Evolutionary conservation across 2,329 filamentous ascomycete species (phyloP).

Genomic region (Fonsecaea multimorphosa): DNA sequence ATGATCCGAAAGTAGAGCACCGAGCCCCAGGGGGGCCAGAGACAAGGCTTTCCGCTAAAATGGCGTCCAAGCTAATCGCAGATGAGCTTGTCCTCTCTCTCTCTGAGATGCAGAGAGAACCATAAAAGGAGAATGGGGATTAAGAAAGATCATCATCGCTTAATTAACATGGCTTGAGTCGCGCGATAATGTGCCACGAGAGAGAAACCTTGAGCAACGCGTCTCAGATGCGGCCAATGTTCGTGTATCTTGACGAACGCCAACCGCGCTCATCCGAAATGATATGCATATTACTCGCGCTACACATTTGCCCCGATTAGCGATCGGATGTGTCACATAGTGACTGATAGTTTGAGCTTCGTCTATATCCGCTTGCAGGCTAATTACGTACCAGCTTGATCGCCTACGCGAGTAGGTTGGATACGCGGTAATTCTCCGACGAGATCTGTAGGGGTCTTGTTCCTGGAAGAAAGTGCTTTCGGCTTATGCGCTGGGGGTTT

Average conservation of each 20-base stretch:
- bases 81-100: neutral
- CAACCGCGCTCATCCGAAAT: slow-evolving; percentile 10
- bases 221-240: neutral
- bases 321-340: slow-evolving; percentile 17
- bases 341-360: neutral
- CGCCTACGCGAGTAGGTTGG: neutral
- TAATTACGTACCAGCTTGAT: neutral
- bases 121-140: neutral
- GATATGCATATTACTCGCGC: slow-evolving; percentile 16
- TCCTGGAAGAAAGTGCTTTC: neutral
- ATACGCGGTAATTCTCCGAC: neutral
- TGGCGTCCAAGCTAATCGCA: neutral
- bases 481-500: neutral
- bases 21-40: neutral
- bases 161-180: neutral
- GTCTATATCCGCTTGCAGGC: neutral
- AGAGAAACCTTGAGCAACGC: slow-evolving; percentile 20
- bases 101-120: neutral
- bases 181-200: neutral
- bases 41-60: neutral
- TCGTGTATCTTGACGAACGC: slow-evolving; percentile 4
- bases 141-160: neutral
- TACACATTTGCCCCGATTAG: slow-evolving; percentile 19
- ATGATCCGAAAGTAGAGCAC: neutral
- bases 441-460: neutral